Base-by-base conservation (phyloP, 306 rosid genomes). In the Glycine latifolia region DNA sequence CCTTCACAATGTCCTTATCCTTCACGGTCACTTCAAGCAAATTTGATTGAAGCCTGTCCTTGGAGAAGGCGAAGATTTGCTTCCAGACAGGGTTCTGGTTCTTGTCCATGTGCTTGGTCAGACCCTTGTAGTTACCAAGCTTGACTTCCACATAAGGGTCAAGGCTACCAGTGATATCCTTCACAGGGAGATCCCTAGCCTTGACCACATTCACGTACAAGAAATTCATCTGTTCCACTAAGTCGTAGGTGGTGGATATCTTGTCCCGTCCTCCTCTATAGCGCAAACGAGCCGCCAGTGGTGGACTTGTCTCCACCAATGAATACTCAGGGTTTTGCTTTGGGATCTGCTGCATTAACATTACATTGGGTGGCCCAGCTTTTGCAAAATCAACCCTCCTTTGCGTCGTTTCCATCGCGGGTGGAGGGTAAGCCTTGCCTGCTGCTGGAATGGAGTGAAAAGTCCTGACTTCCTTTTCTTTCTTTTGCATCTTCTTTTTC, bases 61-160 rank as follows among this genome's bases (percentile, higher is more conserved):
- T 92, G 0, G 98, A 87, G 82, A 95, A 95, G 0, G 98, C 98
- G 14, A 91, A 95, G 56, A 91, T 87, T 81, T 95, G 99, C 43
- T 80, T 88, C 99, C 99, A 95, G 16, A 87, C 88, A 0, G 99
- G 99, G 87, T 93, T 72, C 58, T 88, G 99, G 68, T 93, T 93
- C 97, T 93, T 95, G 67, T 87, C 97, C 84, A 91, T 71, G 66
- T 92, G 97, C 85, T 85, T 91, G 0, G 98, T 93, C 3, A 86
- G 13, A 0, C 99, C 99, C 73, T 33, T 95, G 89, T 95, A 95
- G 85, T 93, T 95, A 53, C 99, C 99, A 6, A 95, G 90, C 83
- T 91, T 95, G 77, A 92, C 94, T 82, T 93, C 97, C 86, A 90
- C 99, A 71, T 91, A 95, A 60, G 99, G 99, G 65, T 95, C 99